Evolutionary conservation across 352 stramenopile genomes (phyloP).

Genomic region (Phytophthora cryptogea): DNA sequence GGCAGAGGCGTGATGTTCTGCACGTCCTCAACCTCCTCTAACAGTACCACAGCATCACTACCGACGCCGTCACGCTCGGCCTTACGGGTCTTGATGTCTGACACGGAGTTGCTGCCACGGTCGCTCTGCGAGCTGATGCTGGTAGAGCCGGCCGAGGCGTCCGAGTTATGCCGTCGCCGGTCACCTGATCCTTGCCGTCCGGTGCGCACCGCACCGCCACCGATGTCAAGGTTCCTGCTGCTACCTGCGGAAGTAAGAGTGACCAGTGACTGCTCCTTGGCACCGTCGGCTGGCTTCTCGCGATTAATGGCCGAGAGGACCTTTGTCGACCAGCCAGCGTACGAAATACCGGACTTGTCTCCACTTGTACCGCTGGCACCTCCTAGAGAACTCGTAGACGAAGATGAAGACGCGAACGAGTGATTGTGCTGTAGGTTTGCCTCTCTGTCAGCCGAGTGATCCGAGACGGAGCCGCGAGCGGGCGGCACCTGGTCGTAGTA

Average conservation of each 20-base stretch:
- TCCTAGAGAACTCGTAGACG: constrained; percentile 40
- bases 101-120: constrained; percentile 26
- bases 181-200: constrained; percentile 28
- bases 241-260: constrained; percentile 28
- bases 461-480: constrained; percentile 36
- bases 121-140: constrained; percentile 43
- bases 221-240: constrained; percentile 27
- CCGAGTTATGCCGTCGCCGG: constrained; percentile 49
- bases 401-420: constrained; percentile 50
- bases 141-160: constrained; percentile 37
- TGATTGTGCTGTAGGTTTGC: constrained; percentile 29
- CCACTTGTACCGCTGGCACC: constrained; percentile 20
- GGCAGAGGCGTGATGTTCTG: constrained; percentile 56
- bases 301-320: constrained; percentile 52
- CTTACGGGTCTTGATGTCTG: constrained; percentile 35
- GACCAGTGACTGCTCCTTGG: constrained; percentile 36
- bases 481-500: constrained; percentile 29
- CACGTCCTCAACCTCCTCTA: constrained; percentile 49
- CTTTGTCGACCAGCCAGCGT: constrained; percentile 64
- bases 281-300: constrained; percentile 36
- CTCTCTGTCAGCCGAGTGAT: constrained; percentile 34
- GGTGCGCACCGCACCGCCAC: constrained; percentile 6
- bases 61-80: constrained; percentile 12
- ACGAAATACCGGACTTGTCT: constrained; percentile 53
- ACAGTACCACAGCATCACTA: constrained; percentile 30